These are phyloP conservation scores for Microdochium paspali DNA, from an alignment of 2,329 filamentous ascomycete species.

Conservation along the genomic window DNA sequence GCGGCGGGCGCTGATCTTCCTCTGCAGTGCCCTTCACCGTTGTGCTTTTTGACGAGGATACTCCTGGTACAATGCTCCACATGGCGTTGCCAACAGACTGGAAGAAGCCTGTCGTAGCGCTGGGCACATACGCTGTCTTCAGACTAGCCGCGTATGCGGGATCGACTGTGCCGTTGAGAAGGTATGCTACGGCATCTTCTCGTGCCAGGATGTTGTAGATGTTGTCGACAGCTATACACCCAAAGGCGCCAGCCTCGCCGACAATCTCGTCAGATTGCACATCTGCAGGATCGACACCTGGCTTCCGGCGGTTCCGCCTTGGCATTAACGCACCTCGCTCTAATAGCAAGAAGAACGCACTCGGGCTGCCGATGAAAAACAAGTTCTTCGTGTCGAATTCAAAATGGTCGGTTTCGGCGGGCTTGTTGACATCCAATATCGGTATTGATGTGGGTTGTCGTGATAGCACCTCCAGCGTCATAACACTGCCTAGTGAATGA, in stretches of 20 bases:
- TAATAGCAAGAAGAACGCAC: slow-evolving; percentile 84
- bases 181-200: slow-evolving; percentile 74
- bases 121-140: slow-evolving; percentile 71
- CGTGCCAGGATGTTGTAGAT: slow-evolving; percentile 82
- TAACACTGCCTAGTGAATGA: slow-evolving; percentile 88
- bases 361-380: slow-evolving; percentile 83
- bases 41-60: slow-evolving; percentile 19
- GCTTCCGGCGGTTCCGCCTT: slow-evolving; percentile 65
- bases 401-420: slow-evolving; percentile 51
- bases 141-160: slow-evolving; percentile 67
- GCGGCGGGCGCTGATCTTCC: slow-evolving; percentile 22
- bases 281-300: slow-evolving; percentile 60
- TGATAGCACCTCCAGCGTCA: slow-evolving; percentile 86
- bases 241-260: slow-evolving; percentile 73
- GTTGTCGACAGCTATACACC: slow-evolving; percentile 89
- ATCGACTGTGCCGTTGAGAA: slow-evolving; percentile 86
- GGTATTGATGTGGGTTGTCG: slow-evolving; percentile 72
- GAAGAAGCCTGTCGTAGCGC: slow-evolving; percentile 55
- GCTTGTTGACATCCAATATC: slow-evolving; percentile 29
- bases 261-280: slow-evolving; percentile 49
- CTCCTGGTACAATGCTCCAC: slow-evolving; percentile 50
- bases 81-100: slow-evolving; percentile 55
- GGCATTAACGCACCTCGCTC: slow-evolving; percentile 66
- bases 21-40: slow-evolving; percentile 14
- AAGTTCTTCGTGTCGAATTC: slow-evolving; percentile 88